Evolutionary conservation across 495 filamentous ascomycete species (phyloP).

Genomic region (Neurospora africana): DNA sequence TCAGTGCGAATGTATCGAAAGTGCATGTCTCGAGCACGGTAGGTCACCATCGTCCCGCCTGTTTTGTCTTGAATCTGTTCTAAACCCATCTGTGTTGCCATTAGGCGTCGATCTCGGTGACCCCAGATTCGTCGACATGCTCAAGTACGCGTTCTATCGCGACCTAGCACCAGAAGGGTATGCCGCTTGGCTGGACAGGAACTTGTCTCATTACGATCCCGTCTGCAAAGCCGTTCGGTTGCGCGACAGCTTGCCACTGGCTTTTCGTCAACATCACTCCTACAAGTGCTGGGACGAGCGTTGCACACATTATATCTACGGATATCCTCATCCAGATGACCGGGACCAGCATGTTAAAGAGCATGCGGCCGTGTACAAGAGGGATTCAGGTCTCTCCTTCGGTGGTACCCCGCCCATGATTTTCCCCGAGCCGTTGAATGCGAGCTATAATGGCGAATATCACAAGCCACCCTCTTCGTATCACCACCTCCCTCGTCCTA

Average conservation of each 20-base stretch:
- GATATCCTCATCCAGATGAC: constrained; percentile 34
- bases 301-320: constrained; percentile 42
- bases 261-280: constrained; percentile 29
- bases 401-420: constrained; percentile 25
- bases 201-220: constrained; percentile 35
- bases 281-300: constrained; percentile 41
- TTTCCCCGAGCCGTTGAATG: constrained; percentile 24
- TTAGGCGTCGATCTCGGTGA: constrained; percentile 37
- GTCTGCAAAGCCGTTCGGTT: constrained; percentile 30
- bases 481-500: constrained; percentile 31
- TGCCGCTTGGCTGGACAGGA: constrained; percentile 34
- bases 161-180: constrained; percentile 35
- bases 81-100: constrained; percentile 4
- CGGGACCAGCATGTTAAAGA: constrained; percentile 36
- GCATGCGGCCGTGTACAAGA: constrained; percentile 29
- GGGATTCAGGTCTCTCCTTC: constrained; percentile 35
- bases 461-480: constrained; percentile 22
- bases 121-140: constrained; percentile 29
- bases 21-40: constrained; percentile 38
- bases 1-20: constrained; percentile 40
- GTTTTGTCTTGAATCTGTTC: constrained; percentile 1
- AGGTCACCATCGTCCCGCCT: constrained; percentile 12
- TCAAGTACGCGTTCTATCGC: constrained; percentile 26
- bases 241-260: constrained; percentile 30
- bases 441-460: constrained; percentile 24